phyloP scores from a whole-genome alignment of 768 basidiomycete species.

The Leccinum incarnatum region DNA sequence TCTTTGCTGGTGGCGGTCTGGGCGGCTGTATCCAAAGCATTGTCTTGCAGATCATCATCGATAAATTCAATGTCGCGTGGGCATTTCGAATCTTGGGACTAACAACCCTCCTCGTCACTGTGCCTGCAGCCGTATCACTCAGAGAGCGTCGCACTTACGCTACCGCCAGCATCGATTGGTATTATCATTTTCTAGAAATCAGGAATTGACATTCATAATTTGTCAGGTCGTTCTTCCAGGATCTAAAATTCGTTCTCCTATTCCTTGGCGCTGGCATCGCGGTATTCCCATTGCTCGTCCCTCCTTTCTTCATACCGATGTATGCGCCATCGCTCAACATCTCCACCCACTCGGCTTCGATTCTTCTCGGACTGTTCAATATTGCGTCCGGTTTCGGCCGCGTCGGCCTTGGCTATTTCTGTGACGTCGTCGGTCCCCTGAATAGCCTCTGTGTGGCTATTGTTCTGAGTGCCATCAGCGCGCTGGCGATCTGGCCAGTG shows the following conservation, averaged over 20 bases:
- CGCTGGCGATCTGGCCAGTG: slow-evolving; percentile 32
- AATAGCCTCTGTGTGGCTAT: slow-evolving; percentile 28
- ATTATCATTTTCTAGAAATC: background rate
- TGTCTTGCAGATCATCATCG: slow-evolving; percentile 26
- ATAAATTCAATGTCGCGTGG: slow-evolving; percentile 29
- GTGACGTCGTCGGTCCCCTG: slow-evolving; percentile 31
- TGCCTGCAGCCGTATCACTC: slow-evolving; percentile 30
- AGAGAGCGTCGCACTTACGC: slow-evolving; percentile 21
- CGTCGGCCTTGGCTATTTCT: slow-evolving; percentile 27
- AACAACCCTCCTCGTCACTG: slow-evolving; percentile 22
- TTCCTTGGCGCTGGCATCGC: slow-evolving; percentile 34
- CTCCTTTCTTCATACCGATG: slow-evolving; percentile 31
- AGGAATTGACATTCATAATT: background rate
- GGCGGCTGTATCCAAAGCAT: slow-evolving; percentile 33
- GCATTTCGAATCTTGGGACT: slow-evolving; percentile 33
- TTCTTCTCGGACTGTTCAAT: slow-evolving; percentile 35
- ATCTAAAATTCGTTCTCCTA: slow-evolving; percentile 27
- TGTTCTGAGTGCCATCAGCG: slow-evolving; percentile 29
- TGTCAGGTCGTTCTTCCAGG: slow-evolving; percentile 29
- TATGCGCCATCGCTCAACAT: slow-evolving; percentile 18
- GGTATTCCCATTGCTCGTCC: slow-evolving; percentile 36
- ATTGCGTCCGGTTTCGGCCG: slow-evolving; percentile 35
- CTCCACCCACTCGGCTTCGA: slow-evolving; percentile 15
- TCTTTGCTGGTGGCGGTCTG: slow-evolving; percentile 32
- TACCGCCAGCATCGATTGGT: slow-evolving; percentile 25